Percentiles rank a stretch among this genome's conserved stretches.
Evolutionary conservation across 2,329 filamentous ascomycete genomes (phyloP).

Genomic region (Dactylonectria macrodidyma): DNA sequence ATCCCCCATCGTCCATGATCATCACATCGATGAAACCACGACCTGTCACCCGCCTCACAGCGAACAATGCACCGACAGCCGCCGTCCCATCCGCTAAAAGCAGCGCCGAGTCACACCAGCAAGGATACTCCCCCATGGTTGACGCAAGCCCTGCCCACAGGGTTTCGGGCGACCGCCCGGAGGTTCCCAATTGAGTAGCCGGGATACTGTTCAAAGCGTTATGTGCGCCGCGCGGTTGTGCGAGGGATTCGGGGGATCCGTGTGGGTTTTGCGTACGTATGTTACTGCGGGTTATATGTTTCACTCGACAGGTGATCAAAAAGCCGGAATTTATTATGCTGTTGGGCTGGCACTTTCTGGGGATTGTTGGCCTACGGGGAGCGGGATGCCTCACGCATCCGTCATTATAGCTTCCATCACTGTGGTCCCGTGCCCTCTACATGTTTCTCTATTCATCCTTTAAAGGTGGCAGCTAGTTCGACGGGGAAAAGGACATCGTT

Average conservation of each 20-base stretch:
- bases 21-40: not conserved
- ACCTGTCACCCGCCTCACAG: not conserved
- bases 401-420: too few relatives aligned
- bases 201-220: not conserved
- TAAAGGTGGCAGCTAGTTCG: too few relatives aligned
- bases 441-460: too few relatives aligned
- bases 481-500: too few relatives aligned
- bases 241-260: not conserved
- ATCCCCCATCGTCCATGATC: not conserved
- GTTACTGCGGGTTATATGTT: not conserved
- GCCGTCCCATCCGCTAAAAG: not conserved
- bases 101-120: conserved; percentile 3
- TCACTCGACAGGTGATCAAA: not conserved
- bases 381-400: too few relatives aligned
- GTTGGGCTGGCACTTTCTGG: not conserved
- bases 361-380: not conserved
- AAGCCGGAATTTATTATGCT: not conserved
- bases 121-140: conserved; percentile 14
- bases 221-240: conserved; percentile 4
- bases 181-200: conserved; percentile 16
- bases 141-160: conserved; percentile 34
- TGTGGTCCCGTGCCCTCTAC: too few relatives aligned
- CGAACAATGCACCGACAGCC: not conserved
- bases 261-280: conserved; percentile 27
- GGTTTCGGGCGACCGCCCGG: conserved; percentile 38